Base-by-base conservation (phyloP, 495 filamentous ascomycete genomes). In the Aspergillus mulundensis region DNA sequence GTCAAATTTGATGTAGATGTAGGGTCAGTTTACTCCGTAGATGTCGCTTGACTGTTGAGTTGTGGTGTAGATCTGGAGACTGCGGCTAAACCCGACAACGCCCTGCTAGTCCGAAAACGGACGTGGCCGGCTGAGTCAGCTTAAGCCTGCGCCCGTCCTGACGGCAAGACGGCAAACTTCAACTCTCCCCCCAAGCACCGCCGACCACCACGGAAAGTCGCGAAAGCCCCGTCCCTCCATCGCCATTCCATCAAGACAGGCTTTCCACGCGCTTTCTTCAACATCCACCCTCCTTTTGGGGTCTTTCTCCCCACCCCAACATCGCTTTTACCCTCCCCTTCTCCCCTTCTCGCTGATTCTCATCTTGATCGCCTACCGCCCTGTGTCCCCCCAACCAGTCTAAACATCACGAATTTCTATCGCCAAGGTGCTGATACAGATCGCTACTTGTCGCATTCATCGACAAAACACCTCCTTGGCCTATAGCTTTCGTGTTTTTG, bases 191-290 rank as follows among this genome's bases (percentile, higher is more conserved):
- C 70, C 64, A 69, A 65, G 69, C 64, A 72, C 68, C 66, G 67
- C 67, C 71, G 70, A 67, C 65, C 61, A 74, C 66, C 65, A 70
- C 58, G 58, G 60, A 60, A 64, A 68, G 71, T 72, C 74, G 74
- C 72, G 73, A 72, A 75, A 70, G 61, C 67, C 68, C 62, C 62
- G 64, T 70, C 71, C 68, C 68, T 70, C 70, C 70, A 77, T 75
- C 74, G 61, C 74, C 69, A 72, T 72, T 70, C 66, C 69, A 73
- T 77, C 70, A 64, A 71, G 67, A 65, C 63, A 59, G 54, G 41
- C 57, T 66, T 63, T 56, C 61, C 63, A 70, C 72, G 67, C 72
- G 69, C 67, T 59, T 63, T 65, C 58, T 61, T 42, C 68, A 63
- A 63, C 71, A 59, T 66, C 54, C 53, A 57, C 60, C 61, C 57